Evolutionary conservation across 768 basidiomycete species (phyloP).

Genomic region (Pisolithus albus): DNA sequence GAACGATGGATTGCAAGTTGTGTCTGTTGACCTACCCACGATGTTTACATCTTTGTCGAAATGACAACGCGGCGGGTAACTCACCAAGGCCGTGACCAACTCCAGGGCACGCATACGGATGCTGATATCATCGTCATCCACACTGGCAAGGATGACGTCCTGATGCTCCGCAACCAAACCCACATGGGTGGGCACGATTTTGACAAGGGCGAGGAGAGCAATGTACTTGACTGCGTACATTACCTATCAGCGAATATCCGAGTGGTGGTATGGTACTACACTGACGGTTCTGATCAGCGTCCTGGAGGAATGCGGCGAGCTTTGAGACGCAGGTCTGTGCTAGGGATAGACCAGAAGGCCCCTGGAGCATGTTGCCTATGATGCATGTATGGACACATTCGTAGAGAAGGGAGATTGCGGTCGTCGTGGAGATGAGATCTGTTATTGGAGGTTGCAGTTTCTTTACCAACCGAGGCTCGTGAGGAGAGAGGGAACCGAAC

Average conservation of each 20-base stretch:
- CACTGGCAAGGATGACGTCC: constrained; percentile 80
- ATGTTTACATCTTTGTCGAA: background rate
- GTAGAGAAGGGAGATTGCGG: constrained; percentile 91
- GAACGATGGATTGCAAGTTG: constrained; percentile 85
- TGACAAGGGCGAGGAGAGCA: constrained; percentile 87
- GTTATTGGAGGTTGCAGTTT: constrained; percentile 94
- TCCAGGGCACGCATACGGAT: constrained; percentile 96
- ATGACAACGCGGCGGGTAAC: constrained; percentile 9
- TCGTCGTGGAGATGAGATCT: constrained; percentile 90
- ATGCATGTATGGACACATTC: constrained; percentile 99
- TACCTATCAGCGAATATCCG: constrained; percentile 11
- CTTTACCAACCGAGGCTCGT: constrained; percentile 88
- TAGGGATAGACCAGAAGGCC: constrained; percentile 65
- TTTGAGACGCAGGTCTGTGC: constrained; percentile 90
- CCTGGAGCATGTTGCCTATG: constrained; percentile 91
- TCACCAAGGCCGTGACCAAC: constrained; percentile 87
- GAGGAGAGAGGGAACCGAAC: constrained; percentile 90
- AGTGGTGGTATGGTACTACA: constrained; percentile 15
- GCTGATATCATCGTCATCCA: constrained; percentile 90
- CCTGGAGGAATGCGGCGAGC: constrained; percentile 84
- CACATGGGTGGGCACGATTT: constrained; percentile 90
- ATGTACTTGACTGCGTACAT: constrained; percentile 87
- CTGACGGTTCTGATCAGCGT: constrained; percentile 93
- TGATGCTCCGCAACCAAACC: constrained; percentile 88
- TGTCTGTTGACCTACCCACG: constrained; percentile 61